A percentile compares a stretch with the other conserved stretches of the same genome.
Conservation (phyloP, 2,329 filamentous ascomycete genomes). For the Neocatenulostroma microsporum region DNA sequence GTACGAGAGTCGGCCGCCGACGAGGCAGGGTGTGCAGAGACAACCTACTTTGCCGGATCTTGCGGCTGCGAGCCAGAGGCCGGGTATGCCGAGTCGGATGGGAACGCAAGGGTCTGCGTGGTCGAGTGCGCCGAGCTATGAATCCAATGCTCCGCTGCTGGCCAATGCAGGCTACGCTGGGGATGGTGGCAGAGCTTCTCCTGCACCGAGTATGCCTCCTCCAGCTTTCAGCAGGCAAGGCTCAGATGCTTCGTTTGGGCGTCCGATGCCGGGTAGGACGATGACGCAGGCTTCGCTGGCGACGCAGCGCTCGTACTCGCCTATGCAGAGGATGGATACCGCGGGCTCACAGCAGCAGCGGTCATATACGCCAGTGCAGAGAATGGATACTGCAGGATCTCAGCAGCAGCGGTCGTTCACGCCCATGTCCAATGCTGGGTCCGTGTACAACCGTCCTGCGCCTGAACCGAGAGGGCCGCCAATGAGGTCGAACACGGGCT, state of each 20-base stretch:
- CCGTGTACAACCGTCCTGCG: no score
- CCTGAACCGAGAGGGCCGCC: no score
- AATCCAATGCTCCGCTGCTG: slow-evolving; percentile 57
- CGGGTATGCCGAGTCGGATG: slow-evolving; percentile 31
- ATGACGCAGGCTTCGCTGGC: slow-evolving; percentile 12
- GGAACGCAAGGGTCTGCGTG: slow-evolving; percentile 49
- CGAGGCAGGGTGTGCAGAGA: slow-evolving; percentile 39
- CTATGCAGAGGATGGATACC: slow-evolving; percentile 11
- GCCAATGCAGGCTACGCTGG: slow-evolving; percentile 31
- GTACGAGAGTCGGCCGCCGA: slow-evolving; percentile 45
- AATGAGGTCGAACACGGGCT: slow-evolving; percentile 18
- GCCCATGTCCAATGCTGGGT: no score
- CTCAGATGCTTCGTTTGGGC: slow-evolving; percentile 18
- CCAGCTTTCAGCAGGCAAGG: slow-evolving; percentile 18
- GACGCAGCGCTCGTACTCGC: slow-evolving; percentile 11
- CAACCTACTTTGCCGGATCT: slow-evolving; percentile 37
- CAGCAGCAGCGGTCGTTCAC: no score
- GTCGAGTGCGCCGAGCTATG: slow-evolving; percentile 51
- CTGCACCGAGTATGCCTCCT: slow-evolving; percentile 16
- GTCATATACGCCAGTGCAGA: no score
- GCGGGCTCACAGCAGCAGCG: slow-evolving; percentile 4
- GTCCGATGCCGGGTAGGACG: slow-evolving; percentile 14
- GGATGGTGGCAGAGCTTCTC: slow-evolving; percentile 7
- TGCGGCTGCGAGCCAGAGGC: slow-evolving; percentile 26
- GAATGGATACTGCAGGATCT: no score